Evolutionary conservation across 345 rosid genomes (phyloP).

Genomic region (Carallia pectinifolia): DNA sequence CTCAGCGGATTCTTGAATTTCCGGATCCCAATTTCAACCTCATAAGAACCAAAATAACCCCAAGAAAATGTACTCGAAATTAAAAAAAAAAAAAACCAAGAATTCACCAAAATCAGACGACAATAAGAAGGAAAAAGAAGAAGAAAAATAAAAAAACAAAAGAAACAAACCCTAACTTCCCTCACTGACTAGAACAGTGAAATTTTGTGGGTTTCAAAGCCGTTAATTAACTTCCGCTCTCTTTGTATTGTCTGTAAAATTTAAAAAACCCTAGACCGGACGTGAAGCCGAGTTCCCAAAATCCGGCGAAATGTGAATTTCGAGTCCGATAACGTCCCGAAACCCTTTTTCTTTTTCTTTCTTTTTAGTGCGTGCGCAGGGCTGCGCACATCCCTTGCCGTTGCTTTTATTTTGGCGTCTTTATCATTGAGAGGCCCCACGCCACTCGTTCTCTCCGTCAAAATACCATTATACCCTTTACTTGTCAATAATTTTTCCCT

Average conservation of each 20-base stretch:
- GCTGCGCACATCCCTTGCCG: constrained; percentile 46
- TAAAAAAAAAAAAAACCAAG: background rate
- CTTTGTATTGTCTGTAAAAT: constrained; percentile 13
- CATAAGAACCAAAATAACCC: constrained; percentile 15
- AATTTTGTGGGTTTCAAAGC: too few species aligned
- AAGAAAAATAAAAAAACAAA: too few species aligned
- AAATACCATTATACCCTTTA: constrained; percentile 33
- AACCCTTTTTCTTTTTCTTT: constrained; percentile 27
- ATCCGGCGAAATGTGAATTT: constrained; percentile 65
- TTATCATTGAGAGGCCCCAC: constrained; percentile 18
- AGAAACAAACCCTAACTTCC: background rate
- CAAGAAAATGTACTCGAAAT: background rate
- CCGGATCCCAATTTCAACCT: constrained; percentile 32
- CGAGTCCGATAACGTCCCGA: constrained; percentile 84
- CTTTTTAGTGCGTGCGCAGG: constrained; percentile 41
- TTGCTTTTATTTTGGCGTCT: background rate
- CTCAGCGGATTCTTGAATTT: constrained; percentile 17
- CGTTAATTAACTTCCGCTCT: background rate
- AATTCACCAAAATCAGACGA: background rate
- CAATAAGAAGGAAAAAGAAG: background rate
- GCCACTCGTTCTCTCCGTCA: background rate
- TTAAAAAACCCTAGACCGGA: constrained; percentile 57
- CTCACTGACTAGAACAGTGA: background rate
- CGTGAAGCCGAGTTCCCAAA: constrained; percentile 51
- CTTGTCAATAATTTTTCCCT: background rate